phyloP scores from a whole-genome alignment of 2,329 filamentous ascomycete species.

The Ceratocystis variospora region DNA sequence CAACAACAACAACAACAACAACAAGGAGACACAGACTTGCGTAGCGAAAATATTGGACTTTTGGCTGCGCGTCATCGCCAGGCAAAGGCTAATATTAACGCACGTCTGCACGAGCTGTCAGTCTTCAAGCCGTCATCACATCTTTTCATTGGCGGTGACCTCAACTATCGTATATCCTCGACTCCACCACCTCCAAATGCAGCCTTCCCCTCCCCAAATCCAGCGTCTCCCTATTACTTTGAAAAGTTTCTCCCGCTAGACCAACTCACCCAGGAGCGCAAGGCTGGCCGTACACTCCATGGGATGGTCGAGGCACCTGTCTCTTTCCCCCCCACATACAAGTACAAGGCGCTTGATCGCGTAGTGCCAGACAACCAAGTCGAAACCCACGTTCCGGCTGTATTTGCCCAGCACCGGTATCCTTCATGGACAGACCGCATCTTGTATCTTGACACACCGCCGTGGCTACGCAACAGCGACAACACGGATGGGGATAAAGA shows the following conservation, averaged over 20 bases:
- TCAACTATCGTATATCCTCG: conserved; percentile 83
- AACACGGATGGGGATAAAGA: conserved; percentile 16
- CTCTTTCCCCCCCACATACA: conserved; percentile 84
- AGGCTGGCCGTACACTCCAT: conserved; percentile 58
- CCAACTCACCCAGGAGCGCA: conserved; percentile 62
- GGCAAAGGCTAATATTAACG: conserved; percentile 29
- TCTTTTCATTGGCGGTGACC: conserved; percentile 76
- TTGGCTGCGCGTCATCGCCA: conserved; percentile 28
- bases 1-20: no score
- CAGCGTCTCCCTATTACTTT: conserved; percentile 46
- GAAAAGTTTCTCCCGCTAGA: conserved; percentile 56
- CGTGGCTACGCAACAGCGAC: conserved; percentile 31
- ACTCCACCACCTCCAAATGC: conserved; percentile 47
- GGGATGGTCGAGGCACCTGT: conserved; percentile 62
- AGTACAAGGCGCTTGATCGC: conserved; percentile 47
- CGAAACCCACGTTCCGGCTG: conserved; percentile 40
- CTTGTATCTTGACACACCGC: conserved; percentile 54
- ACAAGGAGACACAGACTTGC: conserved; percentile 1
- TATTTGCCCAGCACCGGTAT: conserved; percentile 70
- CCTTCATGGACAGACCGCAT: conserved; percentile 91
- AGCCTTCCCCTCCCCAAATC: conserved; percentile 47
- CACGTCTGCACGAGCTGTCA: conserved; percentile 37
- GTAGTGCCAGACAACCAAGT: conserved; percentile 21
- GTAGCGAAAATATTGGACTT: conserved; percentile 22
- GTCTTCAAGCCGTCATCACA: conserved; percentile 65